These are phyloP conservation scores for Coemansia sp. DNA, from an alignment of 192 early-diverging fungal species.

Conservation along the genomic window DNA sequence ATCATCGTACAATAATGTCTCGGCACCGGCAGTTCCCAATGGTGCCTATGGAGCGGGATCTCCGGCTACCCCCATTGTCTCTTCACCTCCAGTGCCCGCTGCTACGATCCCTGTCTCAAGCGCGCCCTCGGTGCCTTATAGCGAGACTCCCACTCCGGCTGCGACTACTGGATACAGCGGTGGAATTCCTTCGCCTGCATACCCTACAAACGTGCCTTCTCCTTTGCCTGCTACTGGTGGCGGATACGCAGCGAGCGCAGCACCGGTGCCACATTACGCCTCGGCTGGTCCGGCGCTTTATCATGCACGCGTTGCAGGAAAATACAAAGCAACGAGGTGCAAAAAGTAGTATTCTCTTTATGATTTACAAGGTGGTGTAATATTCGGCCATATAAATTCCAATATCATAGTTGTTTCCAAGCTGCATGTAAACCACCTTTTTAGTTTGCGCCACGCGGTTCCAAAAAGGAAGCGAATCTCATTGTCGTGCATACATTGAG, in stretches of 20 bases:
- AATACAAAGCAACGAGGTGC: slow-evolving; percentile 4
- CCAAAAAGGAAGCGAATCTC: not conserved
- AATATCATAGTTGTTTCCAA: not conserved
- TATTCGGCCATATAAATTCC: not conserved
- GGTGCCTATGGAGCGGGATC: not conserved
- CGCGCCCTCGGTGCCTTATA: not conserved
- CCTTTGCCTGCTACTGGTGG: not conserved
- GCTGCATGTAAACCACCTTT: not conserved
- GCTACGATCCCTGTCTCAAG: not conserved
- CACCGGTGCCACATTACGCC: not conserved
- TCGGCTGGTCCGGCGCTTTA: slow-evolving; percentile 7
- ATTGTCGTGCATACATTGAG: not conserved
- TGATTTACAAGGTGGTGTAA: not conserved
- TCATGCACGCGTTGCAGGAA: not conserved
- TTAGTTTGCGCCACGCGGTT: not conserved
- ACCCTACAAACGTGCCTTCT: not conserved
- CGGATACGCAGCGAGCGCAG: not conserved
- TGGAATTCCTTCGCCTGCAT: not conserved
- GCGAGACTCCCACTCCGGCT: not conserved
- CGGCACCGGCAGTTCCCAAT: not conserved
- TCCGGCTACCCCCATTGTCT: not conserved
- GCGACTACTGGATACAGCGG: not conserved
- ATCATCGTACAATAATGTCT: slow-evolving; percentile 9
- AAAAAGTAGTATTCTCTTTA: not conserved
- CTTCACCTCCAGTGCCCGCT: not conserved